Percentiles rank a stretch among this genome's conserved stretches.
These are phyloP conservation scores for Thermothelomyces thermophilus DNA, from an alignment of 2,329 filamentous ascomycete genomes.

Conservation along the genomic window DNA sequence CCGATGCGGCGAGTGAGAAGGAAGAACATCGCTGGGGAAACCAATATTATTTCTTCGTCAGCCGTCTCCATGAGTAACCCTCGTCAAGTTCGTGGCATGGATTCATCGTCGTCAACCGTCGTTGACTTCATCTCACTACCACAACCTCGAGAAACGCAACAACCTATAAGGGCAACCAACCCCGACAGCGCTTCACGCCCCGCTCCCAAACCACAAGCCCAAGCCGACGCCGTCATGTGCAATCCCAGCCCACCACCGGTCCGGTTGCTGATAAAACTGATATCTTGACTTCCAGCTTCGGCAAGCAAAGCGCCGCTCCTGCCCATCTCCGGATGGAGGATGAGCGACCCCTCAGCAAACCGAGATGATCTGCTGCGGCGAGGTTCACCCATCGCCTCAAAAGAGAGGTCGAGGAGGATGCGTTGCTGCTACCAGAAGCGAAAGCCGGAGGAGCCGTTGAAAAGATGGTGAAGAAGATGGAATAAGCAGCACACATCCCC, in stretches of 20 bases:
- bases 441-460: constrained; percentile 12
- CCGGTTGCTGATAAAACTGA: not conserved
- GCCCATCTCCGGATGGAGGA: not conserved
- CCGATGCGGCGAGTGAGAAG: not conserved
- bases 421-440: constrained; percentile 9
- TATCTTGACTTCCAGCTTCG: not conserved
- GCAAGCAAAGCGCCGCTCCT: not conserved
- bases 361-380: not conserved
- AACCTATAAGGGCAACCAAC: constrained; percentile 4
- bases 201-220: constrained; percentile 4
- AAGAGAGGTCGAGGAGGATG: constrained; percentile 6
- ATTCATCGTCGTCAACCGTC: constrained; percentile 19
- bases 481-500: constrained; percentile 23
- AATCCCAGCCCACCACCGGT: constrained; percentile 5
- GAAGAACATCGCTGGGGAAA: not conserved
- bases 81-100: constrained; percentile 8
- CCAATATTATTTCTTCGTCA: constrained; percentile 7
- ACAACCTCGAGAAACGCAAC: constrained; percentile 14
- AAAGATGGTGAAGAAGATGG: constrained; percentile 19
- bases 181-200: not conserved
- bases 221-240: constrained; percentile 17
- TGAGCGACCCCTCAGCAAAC: not conserved
- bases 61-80: not conserved
- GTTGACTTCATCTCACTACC: constrained; percentile 25
- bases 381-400: not conserved